Evolutionary conservation across 2,329 filamentous ascomycete genomes (phyloP).

Genomic region (Dryadomyces quercus-mongolicae): DNA sequence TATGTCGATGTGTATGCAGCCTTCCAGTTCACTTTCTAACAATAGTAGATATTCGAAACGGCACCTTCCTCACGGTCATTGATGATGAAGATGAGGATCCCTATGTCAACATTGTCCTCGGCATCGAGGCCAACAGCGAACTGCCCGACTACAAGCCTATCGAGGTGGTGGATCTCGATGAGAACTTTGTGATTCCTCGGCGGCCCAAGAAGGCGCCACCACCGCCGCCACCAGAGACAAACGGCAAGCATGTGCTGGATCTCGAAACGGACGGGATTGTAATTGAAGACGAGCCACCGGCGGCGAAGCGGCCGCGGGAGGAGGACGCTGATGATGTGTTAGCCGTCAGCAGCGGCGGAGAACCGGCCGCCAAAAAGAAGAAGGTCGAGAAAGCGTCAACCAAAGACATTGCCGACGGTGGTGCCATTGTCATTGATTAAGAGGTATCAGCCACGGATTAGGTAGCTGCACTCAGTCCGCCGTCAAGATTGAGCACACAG

Average conservation of each 20-base stretch:
- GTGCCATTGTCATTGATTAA: slow-evolving; percentile 54
- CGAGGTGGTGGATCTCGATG: slow-evolving; percentile 29
- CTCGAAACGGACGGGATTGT: slow-evolving; percentile 24
- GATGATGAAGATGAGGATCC: slow-evolving; percentile 66
- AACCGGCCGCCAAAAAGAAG: slow-evolving; percentile 32
- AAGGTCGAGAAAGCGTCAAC: slow-evolving; percentile 39
- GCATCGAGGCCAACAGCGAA: slow-evolving; percentile 44
- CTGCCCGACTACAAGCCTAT: slow-evolving; percentile 41
- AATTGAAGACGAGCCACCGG: slow-evolving; percentile 11
- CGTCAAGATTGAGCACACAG: slow-evolving; percentile 75
- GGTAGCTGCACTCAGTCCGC: slow-evolving; percentile 57
- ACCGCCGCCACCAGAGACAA: slow-evolving; percentile 10
- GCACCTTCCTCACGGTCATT: slow-evolving; percentile 71
- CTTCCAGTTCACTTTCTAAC: background rate
- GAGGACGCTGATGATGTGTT: slow-evolving; percentile 20
- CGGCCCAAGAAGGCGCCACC: slow-evolving; percentile 34
- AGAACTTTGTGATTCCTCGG: slow-evolving; percentile 36
- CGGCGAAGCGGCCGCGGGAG: slow-evolving; percentile 34
- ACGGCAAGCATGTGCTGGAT: slow-evolving; percentile 24
- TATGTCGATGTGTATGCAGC: slow-evolving; percentile 19
- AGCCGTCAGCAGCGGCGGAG: slow-evolving; percentile 8
- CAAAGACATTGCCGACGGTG: slow-evolving; percentile 30
- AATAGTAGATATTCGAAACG: slow-evolving; percentile 49
- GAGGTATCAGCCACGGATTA: background rate
- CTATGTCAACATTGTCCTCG: slow-evolving; percentile 69